These are phyloP conservation scores for Apiospora phragmitis DNA, from an alignment of 2,329 filamentous ascomycete genomes.

Conservation along the genomic window DNA sequence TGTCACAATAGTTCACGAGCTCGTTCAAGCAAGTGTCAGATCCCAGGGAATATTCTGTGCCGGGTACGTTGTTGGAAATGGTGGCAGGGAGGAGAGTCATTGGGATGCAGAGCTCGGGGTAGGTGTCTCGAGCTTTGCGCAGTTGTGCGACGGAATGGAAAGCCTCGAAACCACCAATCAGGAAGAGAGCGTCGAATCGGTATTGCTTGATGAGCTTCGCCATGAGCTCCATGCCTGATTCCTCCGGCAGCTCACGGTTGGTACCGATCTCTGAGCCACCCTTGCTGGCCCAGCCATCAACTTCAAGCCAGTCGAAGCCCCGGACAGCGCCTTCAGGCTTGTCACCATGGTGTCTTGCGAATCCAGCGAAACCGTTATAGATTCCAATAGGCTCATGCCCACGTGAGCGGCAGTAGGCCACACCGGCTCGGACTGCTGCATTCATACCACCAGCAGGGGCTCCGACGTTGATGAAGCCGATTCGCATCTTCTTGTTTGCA, in stretches of 20 bases:
- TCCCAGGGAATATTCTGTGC: constrained; percentile 94
- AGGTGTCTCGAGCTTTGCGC: constrained; percentile 74
- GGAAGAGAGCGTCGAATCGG: constrained; percentile 87
- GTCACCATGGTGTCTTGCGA: constrained; percentile 87
- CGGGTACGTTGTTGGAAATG: constrained; percentile 97
- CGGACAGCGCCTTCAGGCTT: constrained; percentile 80
- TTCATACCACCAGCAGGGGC: constrained; percentile 98
- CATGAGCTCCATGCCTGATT: constrained; percentile 79
- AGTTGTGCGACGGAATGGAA: constrained; percentile 91
- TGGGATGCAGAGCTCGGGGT: constrained; percentile 86
- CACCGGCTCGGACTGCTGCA: constrained; percentile 87
- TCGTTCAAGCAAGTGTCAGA: constrained; percentile 97
- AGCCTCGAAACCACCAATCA: constrained; percentile 94
- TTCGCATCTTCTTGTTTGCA: constrained; percentile 79
- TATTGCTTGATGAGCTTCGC: constrained; percentile 83
- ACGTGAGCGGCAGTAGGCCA: constrained; percentile 86
- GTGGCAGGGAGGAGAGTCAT: constrained; percentile 93
- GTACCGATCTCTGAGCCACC: constrained; percentile 98
- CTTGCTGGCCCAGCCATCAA: constrained; percentile 92
- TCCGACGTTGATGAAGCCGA: constrained; percentile 95
- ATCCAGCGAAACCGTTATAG: constrained; percentile 94
- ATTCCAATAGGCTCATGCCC: constrained; percentile 94
- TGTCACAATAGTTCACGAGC: constrained; percentile 92
- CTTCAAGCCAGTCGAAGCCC: constrained; percentile 87
- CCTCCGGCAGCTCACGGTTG: constrained; percentile 87